Evolutionary conservation across 2,329 filamentous ascomycete species (phyloP), one percentile per base, ranked within the genome.

Genomic region (Atkinsonella hypoxylon): DNA sequence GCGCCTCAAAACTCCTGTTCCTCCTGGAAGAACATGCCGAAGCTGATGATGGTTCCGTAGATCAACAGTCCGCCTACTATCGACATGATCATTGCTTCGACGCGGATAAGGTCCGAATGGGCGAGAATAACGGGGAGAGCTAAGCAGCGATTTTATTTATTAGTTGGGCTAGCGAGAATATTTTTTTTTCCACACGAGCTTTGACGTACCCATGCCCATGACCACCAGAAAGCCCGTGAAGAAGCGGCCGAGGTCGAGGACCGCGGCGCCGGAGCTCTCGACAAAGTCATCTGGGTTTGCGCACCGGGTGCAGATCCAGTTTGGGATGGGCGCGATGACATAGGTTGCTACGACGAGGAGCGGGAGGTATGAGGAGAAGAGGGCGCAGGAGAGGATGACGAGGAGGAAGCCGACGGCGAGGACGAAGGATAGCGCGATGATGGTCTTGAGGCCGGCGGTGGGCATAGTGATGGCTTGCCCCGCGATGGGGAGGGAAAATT

Each of bases 341-440:
- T 96, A 98, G 61, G 91, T 97, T 60, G 83, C 91, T 56, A 98
- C 93, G 60, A 98, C 93, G 57, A 97, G 81, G 56, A 98, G 82
- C 51, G 93, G 89, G 62, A 93, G 88, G 80, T 95, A 98, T 70
- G 89, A 88, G 66, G 91, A 80, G 79, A 86, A 98, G 59, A 98
- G 82, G 47, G 93, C 93, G 66, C 90, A 95, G 56, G 90, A 96
- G 62, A 98, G 87, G 70, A 98, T 98, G 60, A 97, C 93, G 59
- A 98, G 89, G 62, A 98, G 87, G 74, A 98, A 98, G 62, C 93
- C 93, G 62, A 98, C 93, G 61, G 93, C 93, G 58, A 98, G 89
- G 67, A 98, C 93, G 73, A 98, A 98, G 66, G 93, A 97, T 61
- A 98, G 87, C 57, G 88, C 89, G 70, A 98, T 98, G 72, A 98